A percentile compares a stretch with the other conserved stretches of the same genome.
Evolutionary conservation across 1,139 yeast genomes (phyloP).

Genomic region (Hansenula sp.): DNA sequence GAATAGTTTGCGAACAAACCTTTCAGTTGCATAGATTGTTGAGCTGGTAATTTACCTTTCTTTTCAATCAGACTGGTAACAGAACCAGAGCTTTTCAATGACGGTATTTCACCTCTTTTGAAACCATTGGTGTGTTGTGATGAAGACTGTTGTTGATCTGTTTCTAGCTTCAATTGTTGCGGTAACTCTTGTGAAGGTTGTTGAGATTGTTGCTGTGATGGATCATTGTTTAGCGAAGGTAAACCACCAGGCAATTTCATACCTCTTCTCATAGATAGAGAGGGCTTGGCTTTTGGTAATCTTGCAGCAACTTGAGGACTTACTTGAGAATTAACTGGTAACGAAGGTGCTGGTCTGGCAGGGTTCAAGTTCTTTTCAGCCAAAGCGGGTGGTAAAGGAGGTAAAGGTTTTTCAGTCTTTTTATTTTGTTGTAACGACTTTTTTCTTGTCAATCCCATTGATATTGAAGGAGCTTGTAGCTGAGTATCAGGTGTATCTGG

Average conservation of each 20-base stretch:
- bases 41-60: slow-evolving; percentile 19
- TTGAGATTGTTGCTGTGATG: not conserved
- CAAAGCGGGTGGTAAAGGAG: slow-evolving; percentile 28
- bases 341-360: slow-evolving; percentile 19
- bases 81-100: slow-evolving; percentile 9
- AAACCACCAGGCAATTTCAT: slow-evolving; percentile 24
- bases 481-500: slow-evolving; percentile 3
- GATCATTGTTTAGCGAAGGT: slow-evolving; percentile 8
- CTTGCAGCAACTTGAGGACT: slow-evolving; percentile 26
- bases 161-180: slow-evolving; percentile 2
- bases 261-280: slow-evolving; percentile 57
- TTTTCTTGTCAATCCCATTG: slow-evolving; percentile 3
- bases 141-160: not conserved
- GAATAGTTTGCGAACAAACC: slow-evolving; percentile 79
- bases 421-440: slow-evolving; percentile 6
- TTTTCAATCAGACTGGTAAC: slow-evolving; percentile 19
- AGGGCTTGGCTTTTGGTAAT: slow-evolving; percentile 33
- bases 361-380: slow-evolving; percentile 9
- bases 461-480: slow-evolving; percentile 3
- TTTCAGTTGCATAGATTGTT: slow-evolving; percentile 25
- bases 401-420: slow-evolving; percentile 28
- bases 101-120: not conserved
- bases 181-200: not conserved
- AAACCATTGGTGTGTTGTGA: not conserved
- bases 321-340: slow-evolving; percentile 18